phyloP scores from a whole-genome alignment of 371 early-diverging fungal species.

The Mortierella sp. region DNA sequence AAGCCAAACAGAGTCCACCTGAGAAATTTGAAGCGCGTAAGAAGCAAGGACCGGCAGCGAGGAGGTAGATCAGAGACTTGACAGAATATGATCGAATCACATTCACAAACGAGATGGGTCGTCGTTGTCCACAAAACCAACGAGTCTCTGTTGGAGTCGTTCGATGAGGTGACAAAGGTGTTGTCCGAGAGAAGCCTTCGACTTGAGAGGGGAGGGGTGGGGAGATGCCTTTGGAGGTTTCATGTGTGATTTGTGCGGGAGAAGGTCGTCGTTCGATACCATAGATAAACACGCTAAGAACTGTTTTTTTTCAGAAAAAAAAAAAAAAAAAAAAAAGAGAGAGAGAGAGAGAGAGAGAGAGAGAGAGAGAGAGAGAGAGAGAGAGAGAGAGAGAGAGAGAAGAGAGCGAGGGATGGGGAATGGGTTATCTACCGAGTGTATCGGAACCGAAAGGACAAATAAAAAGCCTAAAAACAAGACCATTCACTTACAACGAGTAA shows the following conservation, averaged over 20 bases:
- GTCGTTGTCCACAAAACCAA: too few relatives aligned
- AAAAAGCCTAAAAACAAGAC: background rate
- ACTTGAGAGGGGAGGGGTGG: background rate
- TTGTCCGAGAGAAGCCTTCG: background rate
- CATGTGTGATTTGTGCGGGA: background rate
- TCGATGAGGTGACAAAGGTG: too few relatives aligned
- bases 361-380: background rate
- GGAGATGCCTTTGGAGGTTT: background rate
- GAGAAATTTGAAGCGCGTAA: slow-evolving; percentile 31
- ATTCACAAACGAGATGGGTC: too few relatives aligned
- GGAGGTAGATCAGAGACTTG: slow-evolving; percentile 27
- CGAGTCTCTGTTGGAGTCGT: too few relatives aligned
- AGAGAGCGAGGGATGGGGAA: background rate
- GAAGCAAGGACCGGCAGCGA: slow-evolving; percentile 29
- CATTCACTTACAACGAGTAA: slow-evolving; percentile 29
- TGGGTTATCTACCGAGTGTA: background rate
- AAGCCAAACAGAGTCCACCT: slow-evolving; percentile 36
- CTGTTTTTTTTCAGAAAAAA: background rate
- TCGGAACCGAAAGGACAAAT: too few relatives aligned
- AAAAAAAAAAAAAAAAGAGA: background rate
- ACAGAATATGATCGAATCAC: slow-evolving; percentile 17
- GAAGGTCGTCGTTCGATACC: slow-evolving; percentile 15
- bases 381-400: background rate
- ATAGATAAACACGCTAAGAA: slow-evolving; percentile 19
- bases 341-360: background rate